Base-by-base conservation (phyloP, 305 asterid species). In the Nicotiana rustica region DNA sequence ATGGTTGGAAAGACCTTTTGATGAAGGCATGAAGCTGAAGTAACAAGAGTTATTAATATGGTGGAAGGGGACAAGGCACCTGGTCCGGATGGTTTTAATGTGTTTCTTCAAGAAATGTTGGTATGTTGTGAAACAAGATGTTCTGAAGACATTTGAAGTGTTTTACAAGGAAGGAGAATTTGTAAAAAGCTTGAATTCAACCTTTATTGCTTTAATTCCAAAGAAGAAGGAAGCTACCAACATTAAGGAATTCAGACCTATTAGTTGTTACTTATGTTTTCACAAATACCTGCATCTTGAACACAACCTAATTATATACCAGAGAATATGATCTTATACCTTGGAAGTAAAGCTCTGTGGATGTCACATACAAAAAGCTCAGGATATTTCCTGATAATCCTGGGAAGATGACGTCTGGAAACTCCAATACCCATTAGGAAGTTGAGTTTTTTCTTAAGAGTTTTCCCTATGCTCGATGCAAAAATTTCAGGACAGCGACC, bases 401-500 rank as follows among this genome's bases (percentile, higher is more conserved):
- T 88, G 55, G 97, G 97, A 73, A 94, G 90, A 82, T 89, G 91
- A 82, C 83, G 38, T 87, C 86, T 83, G 81, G 94, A 78, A 68
- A 94, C 85, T 12, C 99, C 99, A n/a, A 94, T 87, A 36, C 66
- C 57, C 70, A 85, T 61, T 18, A 95, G 98, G 88, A 94, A 95
- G 57, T 82, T 86, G 79, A 94, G 87, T 89, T 95, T 95, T 85
- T 83, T 92, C 90, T 90, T 85, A 2, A 94, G 95, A 56, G 97
- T 94, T 82, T 82, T 85, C 77, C 90, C 95, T 41, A 92, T 85
- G 90, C 85, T 92, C 17, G 95, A 81, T 33, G 92, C 94, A 70
- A 94, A 92, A 55, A 95, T 89, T 87, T 95, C 99, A 55, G 99
- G 99, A 83, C 99, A 91, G 25, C 98, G 98, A 80, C 80, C 82